Base-by-base conservation (phyloP, 1,284 basidiomycete genomes). In the Irpex rosettiformis region DNA sequence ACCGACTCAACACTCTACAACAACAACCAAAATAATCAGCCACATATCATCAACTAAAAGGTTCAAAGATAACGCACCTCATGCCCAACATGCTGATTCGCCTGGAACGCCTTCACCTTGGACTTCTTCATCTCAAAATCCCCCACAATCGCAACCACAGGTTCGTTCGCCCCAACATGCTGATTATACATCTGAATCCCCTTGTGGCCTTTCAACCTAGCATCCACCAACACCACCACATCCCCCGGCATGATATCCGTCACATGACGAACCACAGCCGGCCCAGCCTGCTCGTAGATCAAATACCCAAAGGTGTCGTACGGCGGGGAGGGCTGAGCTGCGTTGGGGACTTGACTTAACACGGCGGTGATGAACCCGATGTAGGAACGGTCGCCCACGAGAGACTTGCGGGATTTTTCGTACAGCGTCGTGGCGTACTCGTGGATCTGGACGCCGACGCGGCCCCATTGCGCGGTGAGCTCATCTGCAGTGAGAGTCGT, bases 191-290 rank as follows among this genome's bases (percentile, higher is more conserved):
- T 77, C 53, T 88, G 82, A 54, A 96, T 71, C 0, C 88, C 86
- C 72, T 94, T 96, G 69, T 94, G 90, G 0, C 95, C 94, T 70
- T 94, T 95, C 67, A 98, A 78, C 70, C 85, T 88, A 55, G 90
- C 91, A 56, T 93, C 90, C 57, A 80, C 75, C 64, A 96, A 74
- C 54, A 85, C 81, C 43, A 94, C 79, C 4, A 97, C 75, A 73
- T 97, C 94, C 1, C 94, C 94, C 0, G 93, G 88, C 76, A 93
- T 80, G 58, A 94, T 89, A 56, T 95, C 93, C 67, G 88, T 89
- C 43, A 79, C 77, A 33, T 88, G 79, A 64, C 86, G 85, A 70
- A 89, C 82, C 58, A 94, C 88, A 1, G 85, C 77, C 0, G 68
- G 65, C 0, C 81, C 88, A 7, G 79, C 83, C 73, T 95, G 93